These are phyloP conservation scores for Tetrapisispora taiwanensis DNA, from an alignment of 805 yeast genomes.

Conservation along the genomic window DNA sequence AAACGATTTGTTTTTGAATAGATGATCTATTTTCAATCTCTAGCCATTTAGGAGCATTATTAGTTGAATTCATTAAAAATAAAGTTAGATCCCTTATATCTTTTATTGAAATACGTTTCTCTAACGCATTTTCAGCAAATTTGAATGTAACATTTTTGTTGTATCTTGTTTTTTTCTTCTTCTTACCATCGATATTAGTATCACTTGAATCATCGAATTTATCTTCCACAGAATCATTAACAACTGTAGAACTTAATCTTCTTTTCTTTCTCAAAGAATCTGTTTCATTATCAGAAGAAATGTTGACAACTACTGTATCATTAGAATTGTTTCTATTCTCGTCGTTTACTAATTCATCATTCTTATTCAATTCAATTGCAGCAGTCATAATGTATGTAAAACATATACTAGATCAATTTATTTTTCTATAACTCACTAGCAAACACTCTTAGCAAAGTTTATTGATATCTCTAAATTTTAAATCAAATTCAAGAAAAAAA, in stretches of 20 bases:
- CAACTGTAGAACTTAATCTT: constrained; percentile 20
- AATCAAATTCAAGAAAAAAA: no score
- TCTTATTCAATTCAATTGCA: background rate
- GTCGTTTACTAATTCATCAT: background rate
- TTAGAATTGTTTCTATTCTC: background rate
- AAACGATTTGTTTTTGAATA: constrained; percentile 45
- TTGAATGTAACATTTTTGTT: constrained; percentile 25
- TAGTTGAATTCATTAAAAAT: constrained; percentile 33
- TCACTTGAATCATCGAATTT: background rate
- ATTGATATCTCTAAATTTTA: no score
- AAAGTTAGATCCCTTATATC: constrained; percentile 40
- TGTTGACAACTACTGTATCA: background rate
- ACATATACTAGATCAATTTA: background rate
- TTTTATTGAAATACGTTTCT: constrained; percentile 27
- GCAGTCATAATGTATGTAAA: background rate
- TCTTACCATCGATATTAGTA: background rate
- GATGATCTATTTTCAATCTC: constrained; percentile 37
- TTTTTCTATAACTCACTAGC: no score
- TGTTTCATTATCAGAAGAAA: background rate
- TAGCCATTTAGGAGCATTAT: constrained; percentile 41
- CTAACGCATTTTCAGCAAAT: constrained; percentile 23
- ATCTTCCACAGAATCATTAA: background rate
- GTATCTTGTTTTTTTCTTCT: constrained; percentile 28
- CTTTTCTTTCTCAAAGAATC: constrained; percentile 12
- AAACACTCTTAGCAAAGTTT: background rate